Evolutionary conservation across 441 rosid genomes (phyloP), one percentile per base, ranked within the genome.

Genomic region (Cnidoscolus chayamansa): DNA sequence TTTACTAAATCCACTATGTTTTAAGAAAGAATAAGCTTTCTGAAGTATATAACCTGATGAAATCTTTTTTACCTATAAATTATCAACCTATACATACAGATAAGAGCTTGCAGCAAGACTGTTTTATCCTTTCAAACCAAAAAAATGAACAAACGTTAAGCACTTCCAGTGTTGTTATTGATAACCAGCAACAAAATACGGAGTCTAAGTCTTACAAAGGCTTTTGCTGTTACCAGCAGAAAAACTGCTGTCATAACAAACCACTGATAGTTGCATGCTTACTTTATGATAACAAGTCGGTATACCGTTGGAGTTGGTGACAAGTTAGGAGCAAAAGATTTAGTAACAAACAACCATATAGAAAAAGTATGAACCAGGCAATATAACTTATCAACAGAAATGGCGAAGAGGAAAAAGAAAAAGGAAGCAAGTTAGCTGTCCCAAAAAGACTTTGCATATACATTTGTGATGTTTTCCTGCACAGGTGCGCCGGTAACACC

Each of bases 381-480:
- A 13, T 49, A 13, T 57, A 72, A 68, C 56, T 63, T 51, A 61
- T 79, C 68, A 13, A 74, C 77, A 65, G 31, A 67, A 69, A 48
- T 13, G 65, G 56, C 9, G 47, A 65, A 66, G 35, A 66, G 37
- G 66, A 51, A 57, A 74, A 73, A 35, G 51, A 74, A 76, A 43
- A 43, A 47, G n/a, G 37, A 59, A 77, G 63, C 76, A 67, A 19
- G 74, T 70, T 63, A 77, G 81, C 15, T 63, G 54, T 63, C 68
- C 65, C 70, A 67, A 67, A 70, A 77, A n/a, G 63, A 7, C 70
- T 4, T 72, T 76, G 66, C 77, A 68, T 73, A 69, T 76, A 79
- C 53, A 60, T 51, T 19, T 49, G 71, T 53, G 74, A 78, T 57
- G 10, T 63, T 75, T 64, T 72, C 63, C 80, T 74, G 70, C 77